Evolutionary conservation across 805 yeast species (phyloP).

Genomic region (Metschnikowia vanudenii): DNA sequence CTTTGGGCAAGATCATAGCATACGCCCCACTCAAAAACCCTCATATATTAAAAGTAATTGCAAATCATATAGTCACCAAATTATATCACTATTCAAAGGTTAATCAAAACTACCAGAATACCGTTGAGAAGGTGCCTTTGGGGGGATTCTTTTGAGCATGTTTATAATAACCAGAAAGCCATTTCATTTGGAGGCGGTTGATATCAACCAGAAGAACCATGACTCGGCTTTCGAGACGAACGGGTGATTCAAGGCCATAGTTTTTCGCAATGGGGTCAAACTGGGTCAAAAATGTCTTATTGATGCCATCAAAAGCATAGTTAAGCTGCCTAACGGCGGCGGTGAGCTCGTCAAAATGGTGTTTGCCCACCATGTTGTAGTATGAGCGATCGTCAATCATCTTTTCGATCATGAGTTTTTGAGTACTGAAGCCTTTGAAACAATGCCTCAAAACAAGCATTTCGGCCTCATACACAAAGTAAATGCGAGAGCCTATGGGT

Average conservation of each 20-base stretch:
- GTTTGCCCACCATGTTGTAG: not conserved
- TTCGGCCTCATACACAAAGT: slow-evolving; percentile 3
- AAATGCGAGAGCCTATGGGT: not conserved
- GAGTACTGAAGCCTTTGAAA: not conserved
- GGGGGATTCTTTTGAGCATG: too few relatives aligned
- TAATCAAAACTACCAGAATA: too few relatives aligned
- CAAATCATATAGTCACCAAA: too few relatives aligned
- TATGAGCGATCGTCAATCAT: not conserved
- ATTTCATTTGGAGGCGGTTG: not conserved
- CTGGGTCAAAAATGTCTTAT: not conserved
- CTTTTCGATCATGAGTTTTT: not conserved
- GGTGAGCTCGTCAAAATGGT: not conserved
- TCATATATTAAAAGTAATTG: too few relatives aligned
- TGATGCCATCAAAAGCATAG: slow-evolving; percentile 4
- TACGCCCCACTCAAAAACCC: too few relatives aligned
- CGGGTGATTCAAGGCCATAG: not conserved
- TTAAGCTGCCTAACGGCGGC: not conserved
- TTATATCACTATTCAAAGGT: too few relatives aligned
- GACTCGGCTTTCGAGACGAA: not conserved
- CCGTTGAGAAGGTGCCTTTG: too few relatives aligned
- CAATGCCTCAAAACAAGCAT: slow-evolving; percentile 4
- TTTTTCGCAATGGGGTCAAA: not conserved
- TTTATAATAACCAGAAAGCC: not conserved
- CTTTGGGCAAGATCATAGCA: too few relatives aligned
- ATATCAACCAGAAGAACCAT: not conserved